Evolutionary conservation across 345 rosid species (phyloP), one percentile per base, ranked within the genome.

Genomic region (Eutrema heterophyllum): DNA sequence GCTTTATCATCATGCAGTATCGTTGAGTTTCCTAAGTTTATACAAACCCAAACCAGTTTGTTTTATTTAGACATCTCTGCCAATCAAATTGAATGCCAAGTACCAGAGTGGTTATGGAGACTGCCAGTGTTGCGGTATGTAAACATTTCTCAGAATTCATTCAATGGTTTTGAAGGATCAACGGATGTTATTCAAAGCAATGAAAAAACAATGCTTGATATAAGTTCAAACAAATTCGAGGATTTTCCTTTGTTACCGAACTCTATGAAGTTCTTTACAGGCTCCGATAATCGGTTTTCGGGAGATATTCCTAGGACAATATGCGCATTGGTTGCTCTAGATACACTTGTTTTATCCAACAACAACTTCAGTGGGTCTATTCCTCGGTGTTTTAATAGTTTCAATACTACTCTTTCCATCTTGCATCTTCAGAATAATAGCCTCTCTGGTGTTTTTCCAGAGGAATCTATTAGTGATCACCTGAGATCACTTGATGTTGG

Each of bases 1-100:
- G n/a, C n/a, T n/a, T n/a, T n/a, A n/a, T n/a, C n/a, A n/a, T n/a
- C n/a, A n/a, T n/a, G n/a, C n/a, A n/a, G n/a, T n/a, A n/a, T n/a
- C n/a, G n/a, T n/a, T n/a, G 48, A 70, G 32, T 74, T 82, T 12
- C 85, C 85, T 2, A 2, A 18, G 7, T 70, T 83, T 41, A 18
- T 80, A 9, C 33, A 9, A 0, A 39, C 4, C 13, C 48, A 56
- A 11, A 57, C n/a, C 15, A 6, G 0, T 3, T 49, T 83, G 16
- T 0, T 0, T 4, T 0, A 3, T 7, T 49, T 83, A 6, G 78
- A 55, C 21, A 74, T 80, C 6, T 62, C 81, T 3, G 3, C 5
- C 0, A 80, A 82, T 55, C 50, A 51, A 3, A 69, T 79, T 24
- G 5, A 58, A 60, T 67, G 75, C 9, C 41, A 36, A 36, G 44